Base-by-base conservation (phyloP, 495 filamentous ascomycete species). In the Xylaria acuta region DNA sequence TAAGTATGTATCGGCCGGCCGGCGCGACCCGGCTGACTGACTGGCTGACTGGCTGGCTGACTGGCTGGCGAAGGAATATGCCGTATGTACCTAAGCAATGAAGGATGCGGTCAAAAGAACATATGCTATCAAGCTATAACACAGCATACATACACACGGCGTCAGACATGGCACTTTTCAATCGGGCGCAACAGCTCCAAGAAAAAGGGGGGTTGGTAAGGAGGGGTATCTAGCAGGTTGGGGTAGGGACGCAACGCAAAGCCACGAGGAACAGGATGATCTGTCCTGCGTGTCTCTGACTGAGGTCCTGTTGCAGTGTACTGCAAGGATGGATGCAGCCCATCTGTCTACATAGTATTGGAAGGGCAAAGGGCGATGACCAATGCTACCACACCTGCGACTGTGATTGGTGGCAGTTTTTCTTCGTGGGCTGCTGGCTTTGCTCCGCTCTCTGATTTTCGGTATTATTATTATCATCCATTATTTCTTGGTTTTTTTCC, bases 211-310 rank as follows among this genome's bases (percentile, higher is more conserved):
- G 25, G 53, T 32, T 56, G 53, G 53, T 30, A 18, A 5, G 58
- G 32, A 38, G 58, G 58, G 34, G 34, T 60, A 8, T 27, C 16
- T 27, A 22, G 36, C n/a, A 63, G 12, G 36, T 25, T 41, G 20
- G 36, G 60, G 36, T 41, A 32, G n/a, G 36, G 11, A 63, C 30
- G 9, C 36, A 32, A 22, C 34, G 36, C 6, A 64, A 64, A 67
- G 64, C 64, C 64, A 67, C 64, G 64, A 67, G 65, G 65, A 38
- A 40, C 34, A 56, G 49, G 65, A 38, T 36, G 64, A 67, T 67
- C 49, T 56, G 47, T 49, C 65, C 49, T 32, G 49, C 49, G 34
- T 56, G 47, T 67, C 27, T 67, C 34, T 53, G 18, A n/a, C 30
- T 40, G 27, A 14, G 32, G 58, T 36, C 9, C 22, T 5, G 32